A percentile compares a stretch with the other conserved stretches of the same genome.
phyloP scores from a whole-genome alignment of 768 basidiomycete genomes.

The Rhodotorula babjevae region DNA sequence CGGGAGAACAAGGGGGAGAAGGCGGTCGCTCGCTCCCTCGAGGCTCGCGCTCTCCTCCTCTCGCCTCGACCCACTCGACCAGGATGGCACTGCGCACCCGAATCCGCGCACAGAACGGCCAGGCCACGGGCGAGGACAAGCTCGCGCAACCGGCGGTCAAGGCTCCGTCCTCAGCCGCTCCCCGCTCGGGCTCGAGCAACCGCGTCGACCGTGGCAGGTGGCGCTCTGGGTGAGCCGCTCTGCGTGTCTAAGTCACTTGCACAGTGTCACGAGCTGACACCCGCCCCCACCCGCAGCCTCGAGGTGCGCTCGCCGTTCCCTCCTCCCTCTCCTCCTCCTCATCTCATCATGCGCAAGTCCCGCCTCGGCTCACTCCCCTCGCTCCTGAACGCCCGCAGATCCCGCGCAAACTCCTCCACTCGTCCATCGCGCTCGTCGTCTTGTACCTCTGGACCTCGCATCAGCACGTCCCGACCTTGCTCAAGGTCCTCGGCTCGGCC shows the following conservation, averaged over 20 bases:
- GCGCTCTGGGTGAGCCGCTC: conserved; percentile 18
- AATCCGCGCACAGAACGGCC: not conserved
- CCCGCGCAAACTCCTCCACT: conserved; percentile 41
- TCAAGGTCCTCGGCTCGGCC: conserved; percentile 14
- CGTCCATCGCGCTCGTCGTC: conserved; percentile 31
- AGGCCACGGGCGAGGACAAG: conserved; percentile 7
- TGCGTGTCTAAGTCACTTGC: not conserved
- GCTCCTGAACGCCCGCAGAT: conserved; percentile 10
- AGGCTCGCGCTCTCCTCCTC: not conserved
- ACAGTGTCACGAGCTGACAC: not conserved
- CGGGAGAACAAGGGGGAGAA: no score
- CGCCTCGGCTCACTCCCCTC: not conserved
- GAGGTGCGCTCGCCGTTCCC: conserved; percentile 2
- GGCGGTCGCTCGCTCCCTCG: no score
- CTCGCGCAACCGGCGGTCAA: not conserved
- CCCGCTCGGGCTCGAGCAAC: not conserved
- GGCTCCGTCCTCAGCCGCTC: not conserved
- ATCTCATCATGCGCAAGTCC: not conserved
- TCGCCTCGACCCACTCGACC: no score
- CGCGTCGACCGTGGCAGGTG: conserved; percentile 33
- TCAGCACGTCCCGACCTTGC: conserved; percentile 22
- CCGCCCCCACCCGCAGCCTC: not conserved
- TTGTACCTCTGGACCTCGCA: conserved; percentile 37
- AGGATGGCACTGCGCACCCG: not conserved
- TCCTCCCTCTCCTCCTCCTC: no score